Evolutionary conservation across 2,329 filamentous ascomycete genomes (phyloP), one percentile per base, ranked within the genome.

Genomic region (Orbilia ellipsospora): DNA sequence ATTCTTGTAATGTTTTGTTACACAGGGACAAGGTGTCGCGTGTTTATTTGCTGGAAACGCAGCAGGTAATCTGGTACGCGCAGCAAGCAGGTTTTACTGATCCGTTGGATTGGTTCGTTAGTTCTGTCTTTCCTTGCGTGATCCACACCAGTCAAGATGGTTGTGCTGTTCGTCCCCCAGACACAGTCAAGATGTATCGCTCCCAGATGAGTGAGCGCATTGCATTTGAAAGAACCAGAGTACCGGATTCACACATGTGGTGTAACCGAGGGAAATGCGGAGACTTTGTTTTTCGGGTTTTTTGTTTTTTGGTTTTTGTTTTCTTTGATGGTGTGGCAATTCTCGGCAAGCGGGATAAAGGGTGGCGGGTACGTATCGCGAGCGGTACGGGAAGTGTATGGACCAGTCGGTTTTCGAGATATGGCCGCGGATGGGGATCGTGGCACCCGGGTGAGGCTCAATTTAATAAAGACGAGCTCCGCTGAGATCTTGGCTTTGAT

Each of bases 1-100:
- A 36, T 36, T 36, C 31, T 36, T 36, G 31, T 36, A 60, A n/a
- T 26, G 18, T 12, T 51, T 28, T 6, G 63, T 67, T 62, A 67
- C 62, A 67, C 69, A 52, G 67, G 68, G 52, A 74, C 56, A 59
- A 68, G 42, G 57, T 74, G 63, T 74, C 63, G 70, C 63, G 18
- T 59, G 70, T 63, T 68, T 60, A 74, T 74, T 74, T 63, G 70
- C 59, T 59, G 44, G 51, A 63, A 68, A 6, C 8, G 57, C 36
- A 44, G 40, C 40, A n/a, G n/a, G 40, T 44, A 12, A 5, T 44
- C n/a, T 44, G 12, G 10, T 44, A 23, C 23, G 23, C 23, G 23
- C 23, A 36, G 5, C 50, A 23, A 20, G 50, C n/a, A 52, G 36
- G 8, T 18, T 36, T n/a, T 12, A n/a, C 40, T 13, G 4, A n/a